These are phyloP conservation scores for Elsinoe fawcettii DNA, from an alignment of 2,329 filamentous ascomycete species.

Conservation along the genomic window DNA sequence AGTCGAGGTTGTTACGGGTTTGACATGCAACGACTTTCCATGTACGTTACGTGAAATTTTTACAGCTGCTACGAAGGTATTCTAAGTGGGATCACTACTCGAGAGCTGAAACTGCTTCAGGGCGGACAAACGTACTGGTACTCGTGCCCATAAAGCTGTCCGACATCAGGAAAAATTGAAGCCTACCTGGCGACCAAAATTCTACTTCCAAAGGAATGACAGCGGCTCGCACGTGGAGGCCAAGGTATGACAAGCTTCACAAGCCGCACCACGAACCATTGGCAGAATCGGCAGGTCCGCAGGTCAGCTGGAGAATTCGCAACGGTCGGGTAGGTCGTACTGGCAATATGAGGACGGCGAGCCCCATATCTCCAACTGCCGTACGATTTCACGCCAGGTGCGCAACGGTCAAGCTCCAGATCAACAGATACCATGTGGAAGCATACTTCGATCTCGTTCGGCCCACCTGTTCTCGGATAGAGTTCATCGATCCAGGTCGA, in stretches of 20 bases:
- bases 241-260: background rate
- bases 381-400: background rate
- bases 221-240: background rate
- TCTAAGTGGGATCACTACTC: too few relatives aligned
- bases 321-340: background rate
- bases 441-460: background rate
- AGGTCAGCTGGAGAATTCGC: background rate
- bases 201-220: background rate
- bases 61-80: too few relatives aligned
- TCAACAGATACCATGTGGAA: background rate
- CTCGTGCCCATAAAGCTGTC: too few relatives aligned
- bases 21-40: background rate
- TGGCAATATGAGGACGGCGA: background rate
- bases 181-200: background rate
- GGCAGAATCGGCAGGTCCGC: background rate
- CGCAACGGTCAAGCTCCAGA: background rate
- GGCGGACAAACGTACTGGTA: too few relatives aligned
- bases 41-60: background rate
- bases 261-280: background rate
- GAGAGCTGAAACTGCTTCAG: too few relatives aligned
- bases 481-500: background rate
- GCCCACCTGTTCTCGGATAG: background rate
- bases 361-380: background rate
- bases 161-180: background rate
- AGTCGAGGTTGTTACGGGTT: background rate